A percentile compares a stretch with the other conserved stretches of the same genome.
Evolutionary conservation across 768 basidiomycete genomes (phyloP).

Genomic region (Termitomyces sp.): DNA sequence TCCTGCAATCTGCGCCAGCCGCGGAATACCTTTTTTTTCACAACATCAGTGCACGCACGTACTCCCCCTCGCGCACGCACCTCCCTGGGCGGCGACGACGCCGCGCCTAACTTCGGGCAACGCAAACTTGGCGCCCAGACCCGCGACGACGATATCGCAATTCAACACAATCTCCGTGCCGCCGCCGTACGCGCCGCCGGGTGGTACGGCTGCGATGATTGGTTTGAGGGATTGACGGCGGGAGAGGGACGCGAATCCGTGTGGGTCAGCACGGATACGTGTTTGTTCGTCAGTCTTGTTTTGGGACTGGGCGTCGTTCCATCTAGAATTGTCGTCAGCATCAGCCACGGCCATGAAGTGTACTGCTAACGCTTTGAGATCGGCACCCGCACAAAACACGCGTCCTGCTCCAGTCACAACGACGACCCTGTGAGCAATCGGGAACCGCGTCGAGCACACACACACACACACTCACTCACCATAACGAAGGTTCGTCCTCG

Average conservation of each 20-base stretch:
- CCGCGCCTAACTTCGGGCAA: slow-evolving; percentile 78
- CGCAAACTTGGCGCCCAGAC: slow-evolving; percentile 61
- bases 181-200: slow-evolving; percentile 67
- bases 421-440: slow-evolving; percentile 48
- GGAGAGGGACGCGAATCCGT: slow-evolving; percentile 74
- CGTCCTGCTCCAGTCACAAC: slow-evolving; percentile 71
- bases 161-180: slow-evolving; percentile 67
- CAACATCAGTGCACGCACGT: too few species aligned
- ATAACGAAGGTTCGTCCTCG: slow-evolving; percentile 63
- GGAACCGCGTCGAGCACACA: too few species aligned
- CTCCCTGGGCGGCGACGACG: slow-evolving; percentile 67
- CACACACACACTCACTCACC: too few species aligned
- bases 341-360: too few species aligned
- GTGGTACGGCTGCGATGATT: slow-evolving; percentile 73
- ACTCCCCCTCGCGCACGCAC: slow-evolving; percentile 13
- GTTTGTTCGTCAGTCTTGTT: slow-evolving; percentile 40
- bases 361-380: slow-evolving; percentile 54
- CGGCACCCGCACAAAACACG: slow-evolving; percentile 75
- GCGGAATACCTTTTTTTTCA: slow-evolving; percentile 38
- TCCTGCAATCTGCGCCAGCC: slow-evolving; percentile 60
- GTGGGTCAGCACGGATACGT: slow-evolving; percentile 26
- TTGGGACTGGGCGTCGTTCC: slow-evolving; percentile 48
- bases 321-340: slow-evolving; percentile 41
- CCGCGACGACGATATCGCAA: slow-evolving; percentile 72
- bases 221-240: slow-evolving; percentile 64